phyloP scores from a whole-genome alignment of 2,329 filamentous ascomycete genomes.

The Colletotrichum coccodes region DNA sequence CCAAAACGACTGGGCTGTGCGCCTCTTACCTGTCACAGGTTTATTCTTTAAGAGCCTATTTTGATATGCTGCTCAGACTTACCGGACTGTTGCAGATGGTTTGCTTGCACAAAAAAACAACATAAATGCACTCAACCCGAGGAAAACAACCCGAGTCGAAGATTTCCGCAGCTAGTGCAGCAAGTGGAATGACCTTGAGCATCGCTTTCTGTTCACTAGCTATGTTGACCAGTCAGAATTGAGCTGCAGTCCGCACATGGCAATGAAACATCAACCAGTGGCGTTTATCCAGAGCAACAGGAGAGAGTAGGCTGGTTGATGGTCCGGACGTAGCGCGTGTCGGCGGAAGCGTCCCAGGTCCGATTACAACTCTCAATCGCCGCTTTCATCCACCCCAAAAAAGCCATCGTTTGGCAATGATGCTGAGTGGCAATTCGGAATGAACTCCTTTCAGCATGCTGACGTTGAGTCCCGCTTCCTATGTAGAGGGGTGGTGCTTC shows the following conservation, averaged over 20 bases:
- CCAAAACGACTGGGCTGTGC: neutral
- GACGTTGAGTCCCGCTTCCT: neutral
- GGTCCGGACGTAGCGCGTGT: neutral
- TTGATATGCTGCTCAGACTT: too few species aligned
- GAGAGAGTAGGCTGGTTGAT: neutral
- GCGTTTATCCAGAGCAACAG: neutral
- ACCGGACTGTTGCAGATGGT: neutral
- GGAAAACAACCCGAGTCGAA: neutral
- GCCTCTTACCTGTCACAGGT: neutral
- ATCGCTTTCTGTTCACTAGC: neutral
- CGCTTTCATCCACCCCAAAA: constrained; percentile 10
- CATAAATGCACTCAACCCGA: neutral
- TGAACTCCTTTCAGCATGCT: neutral
- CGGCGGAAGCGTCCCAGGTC: neutral
- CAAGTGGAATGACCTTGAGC: too few species aligned
- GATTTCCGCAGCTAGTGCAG: neutral
- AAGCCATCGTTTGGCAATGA: neutral
- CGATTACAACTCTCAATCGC: neutral
- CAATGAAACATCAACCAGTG: neutral
- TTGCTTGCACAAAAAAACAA: too few species aligned
- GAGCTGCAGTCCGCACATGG: neutral
- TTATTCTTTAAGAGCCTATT: too few species aligned
- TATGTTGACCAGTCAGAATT: neutral
- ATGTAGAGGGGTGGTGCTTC: neutral
- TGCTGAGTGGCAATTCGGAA: neutral